Evolutionary conservation across 2,329 filamentous ascomycete genomes (phyloP).

Genomic region (Cercospora beticola): DNA sequence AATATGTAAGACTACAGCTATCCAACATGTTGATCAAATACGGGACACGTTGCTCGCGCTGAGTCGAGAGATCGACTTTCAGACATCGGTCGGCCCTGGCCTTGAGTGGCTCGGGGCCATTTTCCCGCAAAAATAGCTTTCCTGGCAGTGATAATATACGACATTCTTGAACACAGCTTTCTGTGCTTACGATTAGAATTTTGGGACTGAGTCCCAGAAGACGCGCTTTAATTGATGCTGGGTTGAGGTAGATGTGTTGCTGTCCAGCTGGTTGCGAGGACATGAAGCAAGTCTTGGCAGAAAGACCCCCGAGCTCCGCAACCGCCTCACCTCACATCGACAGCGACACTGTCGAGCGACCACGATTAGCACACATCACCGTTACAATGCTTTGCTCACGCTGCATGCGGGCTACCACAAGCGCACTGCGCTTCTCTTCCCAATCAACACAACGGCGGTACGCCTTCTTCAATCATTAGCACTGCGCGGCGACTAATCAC

Average conservation of each 20-base stretch:
- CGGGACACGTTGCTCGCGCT: no score
- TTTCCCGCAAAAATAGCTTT: no score
- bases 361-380: neutral
- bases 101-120: no score
- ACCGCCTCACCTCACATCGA: neutral
- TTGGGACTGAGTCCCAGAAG: no score
- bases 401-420: conserved; percentile 5
- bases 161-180: no score
- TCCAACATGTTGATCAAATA: neutral
- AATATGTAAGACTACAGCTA: neutral
- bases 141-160: no score
- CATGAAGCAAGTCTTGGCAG: neutral
- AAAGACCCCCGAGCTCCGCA: neutral
- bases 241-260: no score
- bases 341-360: neutral
- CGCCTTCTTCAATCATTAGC: neutral
- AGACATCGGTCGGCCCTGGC: no score
- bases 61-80: no score
- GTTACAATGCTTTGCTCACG: conserved; percentile 11
- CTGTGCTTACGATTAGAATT: no score
- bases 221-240: no score
- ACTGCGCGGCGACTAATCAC: neutral
- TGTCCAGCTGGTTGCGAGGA: no score
- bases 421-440: neutral
- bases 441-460: conserved; percentile 6